Evolutionary conservation across 129 eudicot species (phyloP).

Genomic region (Flaveria linearis): DNA sequence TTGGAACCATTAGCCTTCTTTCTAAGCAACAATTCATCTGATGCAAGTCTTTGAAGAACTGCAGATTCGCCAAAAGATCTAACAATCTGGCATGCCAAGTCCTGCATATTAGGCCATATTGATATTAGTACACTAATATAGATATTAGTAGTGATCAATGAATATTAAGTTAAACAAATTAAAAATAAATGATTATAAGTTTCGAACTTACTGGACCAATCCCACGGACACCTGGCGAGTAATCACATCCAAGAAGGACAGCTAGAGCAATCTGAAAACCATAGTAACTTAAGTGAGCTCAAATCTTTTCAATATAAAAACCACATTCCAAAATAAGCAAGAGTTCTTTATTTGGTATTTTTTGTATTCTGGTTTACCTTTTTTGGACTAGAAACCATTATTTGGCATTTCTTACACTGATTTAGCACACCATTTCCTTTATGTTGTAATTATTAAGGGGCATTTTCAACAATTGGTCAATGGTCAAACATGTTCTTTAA

Average conservation of each 20-base stretch:
- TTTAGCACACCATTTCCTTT: background rate
- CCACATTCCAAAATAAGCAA: background rate
- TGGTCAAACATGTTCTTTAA: background rate
- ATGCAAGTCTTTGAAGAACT: constrained; percentile 66
- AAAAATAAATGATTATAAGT: background rate
- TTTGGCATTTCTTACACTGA: background rate
- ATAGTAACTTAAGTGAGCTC: constrained; percentile 25
- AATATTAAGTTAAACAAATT: background rate
- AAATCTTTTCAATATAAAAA: constrained; percentile 1
- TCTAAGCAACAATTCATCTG: constrained; percentile 64
- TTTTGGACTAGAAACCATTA: background rate
- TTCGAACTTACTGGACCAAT: constrained; percentile 66
- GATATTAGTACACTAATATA: constrained; percentile 4
- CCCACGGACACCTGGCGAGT: constrained; percentile 77
- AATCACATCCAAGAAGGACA: constrained; percentile 88
- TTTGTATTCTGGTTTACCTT: background rate
- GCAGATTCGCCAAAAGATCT: constrained; percentile 62
- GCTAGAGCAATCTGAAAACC: constrained; percentile 76
- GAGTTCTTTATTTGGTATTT: constrained; percentile 5
- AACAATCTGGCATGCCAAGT: constrained; percentile 78
- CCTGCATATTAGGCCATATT: constrained; percentile 44
- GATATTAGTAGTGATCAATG: constrained; percentile 16
- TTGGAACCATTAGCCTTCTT: constrained; percentile 57
- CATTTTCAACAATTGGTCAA: background rate
- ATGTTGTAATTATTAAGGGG: background rate